Base-by-base conservation (phyloP, 2,329 filamentous ascomycete species). In the Colletotrichum sp. region DNA sequence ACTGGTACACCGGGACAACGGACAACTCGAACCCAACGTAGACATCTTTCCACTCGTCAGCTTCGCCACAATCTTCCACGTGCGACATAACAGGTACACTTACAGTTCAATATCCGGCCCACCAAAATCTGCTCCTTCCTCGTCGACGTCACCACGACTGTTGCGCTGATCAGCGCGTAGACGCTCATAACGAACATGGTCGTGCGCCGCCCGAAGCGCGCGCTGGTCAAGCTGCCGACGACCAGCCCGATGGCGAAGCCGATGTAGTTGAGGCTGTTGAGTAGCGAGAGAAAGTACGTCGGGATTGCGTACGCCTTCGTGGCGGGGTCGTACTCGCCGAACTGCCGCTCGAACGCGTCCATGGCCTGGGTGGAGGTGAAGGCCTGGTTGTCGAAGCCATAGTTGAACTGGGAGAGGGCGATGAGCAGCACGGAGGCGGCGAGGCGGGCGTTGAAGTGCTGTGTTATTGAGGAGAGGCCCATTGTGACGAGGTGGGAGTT, bases 11-110 rank as follows among this genome's bases (percentile, higher is more conserved):
- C 0, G 86, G 86, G 0, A 85, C 82, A 3, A 84, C 79, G 1
- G 85, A 81, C 15, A 86, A 79, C 71, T 87, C 85, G 81, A 85
- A 86, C 13, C 85, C 85, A 36, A 86, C 79, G 59, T 86, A 86
- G 28, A 84, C 72, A 63, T 86, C 60, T 70, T 9, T 2, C 3
- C 39, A 6, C 6, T 49, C n/a, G 44, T 49, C n/a, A 49, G 44
- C 44, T 13, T 49, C n/a, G 5, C 28, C 8, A 30, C 1, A 30
- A 3, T 30, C 8, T 9, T 30, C 28, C 28, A 30, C 28, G 8
- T 30, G 28, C 8, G 28, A 9, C 4, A 30, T 3, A 32, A 32
- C 3, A 5, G 30, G 26, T 0, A n/a, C 15, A 3, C 65, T 12
- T 57, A 68, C 75, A 86, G 69, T 85, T 83, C 8, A 87, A 79